These are phyloP conservation scores for Wickerhamiella shivajii DNA, from an alignment of 805 yeast species.

Conservation along the genomic window DNA sequence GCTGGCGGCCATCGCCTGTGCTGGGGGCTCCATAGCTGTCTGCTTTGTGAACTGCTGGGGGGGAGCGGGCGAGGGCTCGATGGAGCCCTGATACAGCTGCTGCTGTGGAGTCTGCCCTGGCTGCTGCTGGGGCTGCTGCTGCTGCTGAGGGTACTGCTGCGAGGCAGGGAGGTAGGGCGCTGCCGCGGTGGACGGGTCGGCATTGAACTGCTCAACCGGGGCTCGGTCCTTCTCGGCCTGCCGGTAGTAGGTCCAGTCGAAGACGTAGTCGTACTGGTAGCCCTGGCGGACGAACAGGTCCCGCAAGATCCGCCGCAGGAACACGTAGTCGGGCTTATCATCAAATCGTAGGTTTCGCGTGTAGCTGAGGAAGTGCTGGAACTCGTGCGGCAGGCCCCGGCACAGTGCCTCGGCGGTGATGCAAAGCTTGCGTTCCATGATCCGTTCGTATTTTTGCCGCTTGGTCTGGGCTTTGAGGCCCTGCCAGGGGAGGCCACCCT, in stretches of 20 bases:
- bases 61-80: too few relatives aligned
- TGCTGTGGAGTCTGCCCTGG: background rate
- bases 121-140: slow-evolving; percentile 3
- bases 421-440: slow-evolving; percentile 87
- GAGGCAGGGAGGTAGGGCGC: background rate
- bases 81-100: too few relatives aligned
- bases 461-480: slow-evolving; percentile 94
- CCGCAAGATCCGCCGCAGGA: slow-evolving; percentile 74
- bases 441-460: slow-evolving; percentile 92
- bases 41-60: too few relatives aligned
- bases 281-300: slow-evolving; percentile 79
- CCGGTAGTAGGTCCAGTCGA: slow-evolving; percentile 84
- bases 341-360: slow-evolving; percentile 85
- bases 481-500: slow-evolving; percentile 97
- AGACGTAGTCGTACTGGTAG: slow-evolving; percentile 82
- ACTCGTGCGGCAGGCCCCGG: slow-evolving; percentile 83
- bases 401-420: slow-evolving; percentile 77
- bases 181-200: too few relatives aligned
- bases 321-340: slow-evolving; percentile 89
- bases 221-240: slow-evolving; percentile 22
- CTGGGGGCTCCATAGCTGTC: too few relatives aligned
- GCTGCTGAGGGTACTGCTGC: background rate
- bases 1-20: too few relatives aligned
- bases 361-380: slow-evolving; percentile 73
- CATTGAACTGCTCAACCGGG: too few relatives aligned